phyloP scores from a whole-genome alignment of 768 basidiomycete species.

The Auriculariales sp. region DNA sequence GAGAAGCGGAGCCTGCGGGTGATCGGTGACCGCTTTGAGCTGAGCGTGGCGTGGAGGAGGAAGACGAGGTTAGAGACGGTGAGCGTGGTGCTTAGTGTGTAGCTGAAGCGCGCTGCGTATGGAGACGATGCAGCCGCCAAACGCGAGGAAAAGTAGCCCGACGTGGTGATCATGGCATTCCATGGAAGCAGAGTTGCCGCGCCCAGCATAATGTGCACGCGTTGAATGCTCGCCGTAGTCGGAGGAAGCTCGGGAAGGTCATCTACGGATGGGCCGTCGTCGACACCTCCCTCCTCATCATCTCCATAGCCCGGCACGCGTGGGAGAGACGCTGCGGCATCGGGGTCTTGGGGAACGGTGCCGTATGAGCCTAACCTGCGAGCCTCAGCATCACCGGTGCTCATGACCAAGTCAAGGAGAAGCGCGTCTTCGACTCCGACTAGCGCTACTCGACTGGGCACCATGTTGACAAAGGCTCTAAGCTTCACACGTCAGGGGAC shows the following conservation, averaged over 20 bases:
- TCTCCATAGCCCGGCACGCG: background rate
- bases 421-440: too few species aligned
- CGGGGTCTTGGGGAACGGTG: background rate
- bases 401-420: too few species aligned
- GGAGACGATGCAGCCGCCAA: constrained; percentile 37
- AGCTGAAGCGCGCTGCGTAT: constrained; percentile 42
- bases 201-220: constrained; percentile 62
- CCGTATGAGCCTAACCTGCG: too few species aligned
- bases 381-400: too few species aligned
- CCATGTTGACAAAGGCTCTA: too few species aligned
- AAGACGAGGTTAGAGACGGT: constrained; percentile 54
- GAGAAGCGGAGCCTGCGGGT: constrained; percentile 30
- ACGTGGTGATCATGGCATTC: constrained; percentile 84
- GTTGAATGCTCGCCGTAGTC: constrained; percentile 11
- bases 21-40: constrained; percentile 47
- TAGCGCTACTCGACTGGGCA: too few species aligned
- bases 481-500: too few species aligned
- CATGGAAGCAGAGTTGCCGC: constrained; percentile 73
- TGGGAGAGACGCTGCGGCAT: background rate
- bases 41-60: constrained; percentile 59
- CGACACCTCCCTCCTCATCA: background rate
- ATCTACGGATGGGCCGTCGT: background rate
- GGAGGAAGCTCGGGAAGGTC: background rate
- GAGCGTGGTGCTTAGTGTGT: constrained; percentile 48
- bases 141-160: constrained; percentile 65